phyloP scores from a whole-genome alignment of 1,284 basidiomycete species.

The Omphalotus olearius region DNA sequence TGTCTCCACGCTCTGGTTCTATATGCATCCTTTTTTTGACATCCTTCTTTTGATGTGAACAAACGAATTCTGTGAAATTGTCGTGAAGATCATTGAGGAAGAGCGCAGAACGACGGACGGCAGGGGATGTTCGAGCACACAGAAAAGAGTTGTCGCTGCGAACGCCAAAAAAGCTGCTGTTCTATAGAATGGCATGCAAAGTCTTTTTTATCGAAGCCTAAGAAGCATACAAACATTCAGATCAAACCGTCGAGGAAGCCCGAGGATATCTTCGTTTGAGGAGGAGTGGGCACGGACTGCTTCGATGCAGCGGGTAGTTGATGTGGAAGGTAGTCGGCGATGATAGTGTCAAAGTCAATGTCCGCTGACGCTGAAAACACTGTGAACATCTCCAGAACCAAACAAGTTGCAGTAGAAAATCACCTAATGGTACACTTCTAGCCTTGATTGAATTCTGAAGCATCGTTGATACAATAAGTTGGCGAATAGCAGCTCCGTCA shows the following conservation, averaged over 20 bases:
- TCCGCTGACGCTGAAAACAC: slow-evolving; percentile 26
- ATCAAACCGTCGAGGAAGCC: slow-evolving; percentile 28
- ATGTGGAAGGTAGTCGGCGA: slow-evolving; percentile 61
- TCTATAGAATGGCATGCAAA: too few relatives aligned
- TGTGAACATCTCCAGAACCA: slow-evolving; percentile 22
- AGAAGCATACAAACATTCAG: not conserved
- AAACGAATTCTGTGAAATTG: too few relatives aligned
- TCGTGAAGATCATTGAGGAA: too few relatives aligned
- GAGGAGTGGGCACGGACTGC: slow-evolving; percentile 16
- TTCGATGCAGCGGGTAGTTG: slow-evolving; percentile 18
- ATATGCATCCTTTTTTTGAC: too few relatives aligned
- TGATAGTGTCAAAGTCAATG: slow-evolving; percentile 62
- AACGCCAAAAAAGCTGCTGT: too few relatives aligned
- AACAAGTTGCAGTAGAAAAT: slow-evolving; percentile 6
- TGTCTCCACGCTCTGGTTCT: too few relatives aligned
- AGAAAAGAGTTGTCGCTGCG: too few relatives aligned
- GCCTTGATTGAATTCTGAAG: slow-evolving; percentile 56
- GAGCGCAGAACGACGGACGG: too few relatives aligned
- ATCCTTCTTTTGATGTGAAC: too few relatives aligned
- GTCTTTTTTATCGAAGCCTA: too few relatives aligned
- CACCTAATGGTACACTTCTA: slow-evolving; percentile 39
- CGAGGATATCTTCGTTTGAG: slow-evolving; percentile 14
- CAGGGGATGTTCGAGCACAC: too few relatives aligned
- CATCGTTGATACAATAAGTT: slow-evolving; percentile 70
- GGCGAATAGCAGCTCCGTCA: slow-evolving; percentile 66